Base-by-base conservation (phyloP, 139 green algal species). In the Chlamydomonas applanata region DNA sequence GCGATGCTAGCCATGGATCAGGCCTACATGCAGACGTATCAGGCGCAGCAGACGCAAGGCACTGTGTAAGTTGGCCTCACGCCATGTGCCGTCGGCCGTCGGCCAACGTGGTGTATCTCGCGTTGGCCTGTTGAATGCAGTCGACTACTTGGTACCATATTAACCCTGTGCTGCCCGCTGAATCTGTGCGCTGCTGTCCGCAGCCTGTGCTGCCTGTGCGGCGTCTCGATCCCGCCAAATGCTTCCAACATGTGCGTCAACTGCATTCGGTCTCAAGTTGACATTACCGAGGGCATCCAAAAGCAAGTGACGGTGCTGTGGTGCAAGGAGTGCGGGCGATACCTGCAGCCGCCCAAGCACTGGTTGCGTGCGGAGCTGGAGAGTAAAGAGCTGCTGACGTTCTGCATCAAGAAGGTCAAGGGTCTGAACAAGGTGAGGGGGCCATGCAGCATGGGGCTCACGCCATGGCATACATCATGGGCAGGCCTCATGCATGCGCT, bases 231-330 rank as follows among this genome's bases (percentile, higher is more conserved):
- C 56, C 69, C 75, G 0, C 86, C 95, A 33, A 99, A 99, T 81
- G 91, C 95, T 11, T 88, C 95, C 22, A 98, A 98, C 82, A 98
- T 99, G 96, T 99, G 96, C 82, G 93, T 98, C 16, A 97, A 95
- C 74, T 99, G 96, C 89, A 93, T 99, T 17, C 87, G 89, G 17
- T 91, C 86, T 0, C 95, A 99, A 85, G 92, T 99, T 16, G 96
- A 99, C 81, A 97, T 99, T 80, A 98, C 96, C 2, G 94, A 97
- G 25, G 91, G 90, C 45, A 91, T 99, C 46, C 91, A 97, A 71
- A 98, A 98, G 64, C 84, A 93, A 80, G 82, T 93, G n/a, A 95
- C 86, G 22, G 76, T 98, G 36, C 76, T 97, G 22, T 96, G 87
- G 82, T 98, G 95, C 86, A 93, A 94, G 72, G 87, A 91, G 49